phyloP scores from a whole-genome alignment of 176 grass and related monocot species.

The Saccharum spontaneum region DNA sequence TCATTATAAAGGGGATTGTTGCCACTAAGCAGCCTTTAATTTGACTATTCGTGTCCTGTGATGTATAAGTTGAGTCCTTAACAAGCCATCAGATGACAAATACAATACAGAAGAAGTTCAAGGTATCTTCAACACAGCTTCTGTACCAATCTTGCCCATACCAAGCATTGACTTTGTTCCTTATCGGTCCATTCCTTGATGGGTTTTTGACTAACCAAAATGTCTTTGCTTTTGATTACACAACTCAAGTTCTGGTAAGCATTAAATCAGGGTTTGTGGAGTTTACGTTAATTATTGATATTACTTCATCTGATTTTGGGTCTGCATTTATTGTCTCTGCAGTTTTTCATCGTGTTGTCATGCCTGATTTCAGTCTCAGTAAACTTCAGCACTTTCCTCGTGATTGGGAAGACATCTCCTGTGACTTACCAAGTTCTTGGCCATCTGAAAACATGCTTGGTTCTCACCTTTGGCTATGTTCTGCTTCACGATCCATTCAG shows the following conservation, averaged over 20 bases:
- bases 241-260: slow-evolving; percentile 95
- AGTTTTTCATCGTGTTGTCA: slow-evolving; percentile 95
- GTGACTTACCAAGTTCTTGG: slow-evolving; percentile 98
- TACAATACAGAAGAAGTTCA: slow-evolving; percentile 99
- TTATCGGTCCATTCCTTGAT: slow-evolving; percentile 87
- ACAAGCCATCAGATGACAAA: slow-evolving; percentile 96
- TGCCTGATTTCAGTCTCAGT: slow-evolving; percentile 97
- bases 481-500: slow-evolving; percentile 97
- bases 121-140: slow-evolving; percentile 96
- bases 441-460: slow-evolving; percentile 96
- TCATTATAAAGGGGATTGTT: not conserved
- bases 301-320: too few relatives aligned
- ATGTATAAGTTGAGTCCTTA: slow-evolving; percentile 54
- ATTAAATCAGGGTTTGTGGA: not conserved
- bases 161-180: slow-evolving; percentile 85
- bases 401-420: slow-evolving; percentile 96
- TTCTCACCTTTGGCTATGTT: slow-evolving; percentile 91
- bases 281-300: too few relatives aligned
- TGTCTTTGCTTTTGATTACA: slow-evolving; percentile 95
- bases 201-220: slow-evolving; percentile 90
- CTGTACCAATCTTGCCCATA: slow-evolving; percentile 96
- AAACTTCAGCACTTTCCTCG: slow-evolving; percentile 98
- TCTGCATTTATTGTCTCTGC: slow-evolving; percentile 4
- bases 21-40: not conserved
- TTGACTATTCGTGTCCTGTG: slow-evolving; percentile 18